phyloP scores from a whole-genome alignment of 257 asterid species.

The Solanum dulcamara region DNA sequence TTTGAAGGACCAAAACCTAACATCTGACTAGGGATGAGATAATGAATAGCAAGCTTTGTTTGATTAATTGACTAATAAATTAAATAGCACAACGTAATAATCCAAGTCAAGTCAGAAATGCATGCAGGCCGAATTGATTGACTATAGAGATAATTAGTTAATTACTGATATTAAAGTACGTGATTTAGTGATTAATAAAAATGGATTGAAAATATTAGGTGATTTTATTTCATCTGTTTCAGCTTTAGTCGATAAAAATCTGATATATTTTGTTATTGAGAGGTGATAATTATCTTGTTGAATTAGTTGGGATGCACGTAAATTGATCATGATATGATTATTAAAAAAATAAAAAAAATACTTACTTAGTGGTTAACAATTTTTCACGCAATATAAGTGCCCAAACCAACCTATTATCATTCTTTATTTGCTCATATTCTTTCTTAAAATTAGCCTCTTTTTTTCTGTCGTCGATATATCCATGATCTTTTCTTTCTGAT shows the following conservation, averaged over 20 bases:
- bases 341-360: neutral
- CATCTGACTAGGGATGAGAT: neutral
- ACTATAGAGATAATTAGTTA: neutral
- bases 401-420: neutral
- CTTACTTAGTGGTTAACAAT: neutral
- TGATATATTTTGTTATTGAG: fast-evolving
- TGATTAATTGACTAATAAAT: neutral
- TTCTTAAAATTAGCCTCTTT: neutral
- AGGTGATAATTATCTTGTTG: too few species aligned
- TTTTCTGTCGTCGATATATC: neutral
- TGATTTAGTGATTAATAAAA: neutral
- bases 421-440: neutral
- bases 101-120: neutral
- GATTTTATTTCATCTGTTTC: too few species aligned
- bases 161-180: neutral
- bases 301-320: too few species aligned
- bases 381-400: neutral
- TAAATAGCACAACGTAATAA: neutral
- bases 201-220: too few species aligned
- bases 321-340: neutral
- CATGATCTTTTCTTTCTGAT: neutral
- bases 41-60: neutral
- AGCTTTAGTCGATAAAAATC: too few species aligned
- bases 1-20: neutral
- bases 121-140: conserved; percentile 3